A percentile compares a stretch with the other conserved stretches of the same genome.
These are phyloP conservation scores for Leucosporidium scottii DNA, from an alignment of 768 basidiomycete species.

Conservation along the genomic window DNA sequence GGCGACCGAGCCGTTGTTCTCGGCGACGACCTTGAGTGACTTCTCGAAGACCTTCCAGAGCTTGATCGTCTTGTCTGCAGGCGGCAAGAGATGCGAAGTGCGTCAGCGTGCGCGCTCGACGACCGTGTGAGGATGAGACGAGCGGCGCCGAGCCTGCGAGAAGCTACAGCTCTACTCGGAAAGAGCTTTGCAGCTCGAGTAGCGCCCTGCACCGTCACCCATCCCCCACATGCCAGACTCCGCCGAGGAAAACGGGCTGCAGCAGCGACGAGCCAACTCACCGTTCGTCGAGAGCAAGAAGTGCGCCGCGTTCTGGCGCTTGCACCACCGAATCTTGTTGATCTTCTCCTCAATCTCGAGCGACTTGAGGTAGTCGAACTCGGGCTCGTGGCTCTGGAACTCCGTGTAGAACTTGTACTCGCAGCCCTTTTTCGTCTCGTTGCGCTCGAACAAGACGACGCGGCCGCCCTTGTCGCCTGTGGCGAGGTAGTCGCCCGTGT, in stretches of 20 bases:
- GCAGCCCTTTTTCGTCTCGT: constrained; percentile 99
- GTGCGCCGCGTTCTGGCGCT: constrained; percentile 92
- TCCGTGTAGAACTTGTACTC: constrained; percentile 99
- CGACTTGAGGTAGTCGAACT: constrained; percentile 99
- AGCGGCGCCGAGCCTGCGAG: no score
- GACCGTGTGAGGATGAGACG: no score
- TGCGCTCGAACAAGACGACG: constrained; percentile 96
- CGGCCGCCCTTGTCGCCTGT: constrained; percentile 99
- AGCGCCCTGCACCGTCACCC: no score
- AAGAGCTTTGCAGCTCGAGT: no score
- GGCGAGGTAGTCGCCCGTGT: constrained; percentile 97
- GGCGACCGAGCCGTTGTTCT: constrained; percentile 71
- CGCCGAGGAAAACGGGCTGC: not conserved
- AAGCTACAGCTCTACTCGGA: not conserved
- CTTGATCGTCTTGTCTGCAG: constrained; percentile 96
- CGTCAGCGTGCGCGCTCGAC: no score
- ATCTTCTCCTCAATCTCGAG: constrained; percentile 99
- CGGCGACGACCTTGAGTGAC: constrained; percentile 85
- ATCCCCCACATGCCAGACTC: not conserved
- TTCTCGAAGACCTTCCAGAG: constrained; percentile 99
- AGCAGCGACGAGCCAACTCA: constrained; percentile 43
- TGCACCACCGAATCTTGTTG: constrained; percentile 99
- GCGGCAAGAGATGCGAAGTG: no score
- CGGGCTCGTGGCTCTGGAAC: constrained; percentile 98
- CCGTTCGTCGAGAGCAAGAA: constrained; percentile 96